A percentile compares a stretch with the other conserved stretches of the same genome.
phyloP scores from a whole-genome alignment of 371 early-diverging fungal species.

The Mortierella sp. region DNA sequence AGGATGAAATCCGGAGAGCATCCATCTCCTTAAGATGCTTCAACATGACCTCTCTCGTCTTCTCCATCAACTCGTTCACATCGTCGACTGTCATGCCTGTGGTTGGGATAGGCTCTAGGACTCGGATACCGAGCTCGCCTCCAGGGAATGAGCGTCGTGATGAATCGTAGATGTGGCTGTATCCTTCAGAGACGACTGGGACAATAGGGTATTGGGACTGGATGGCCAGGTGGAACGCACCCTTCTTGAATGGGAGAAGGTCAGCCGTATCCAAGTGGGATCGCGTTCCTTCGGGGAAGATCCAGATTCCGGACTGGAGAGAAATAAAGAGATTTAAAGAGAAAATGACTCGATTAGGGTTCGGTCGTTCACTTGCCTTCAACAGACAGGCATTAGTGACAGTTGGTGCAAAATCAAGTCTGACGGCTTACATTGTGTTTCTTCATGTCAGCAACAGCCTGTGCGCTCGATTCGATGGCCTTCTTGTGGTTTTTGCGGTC shows the following conservation, averaged over 20 bases:
- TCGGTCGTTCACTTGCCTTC: no score
- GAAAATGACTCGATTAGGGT: no score
- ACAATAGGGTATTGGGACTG: constrained; percentile 89
- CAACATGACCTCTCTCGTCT: constrained; percentile 80
- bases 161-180: constrained; percentile 76
- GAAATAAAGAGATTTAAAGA: constrained; percentile 16
- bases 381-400: neutral
- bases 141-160: constrained; percentile 67
- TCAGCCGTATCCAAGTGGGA: constrained; percentile 75
- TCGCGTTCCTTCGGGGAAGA: constrained; percentile 97
- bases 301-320: constrained; percentile 80
- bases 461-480: constrained; percentile 81
- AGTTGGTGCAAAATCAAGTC: neutral
- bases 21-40: constrained; percentile 73
- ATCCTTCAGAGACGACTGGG: constrained; percentile 89
- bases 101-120: constrained; percentile 84
- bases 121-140: constrained; percentile 80
- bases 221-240: constrained; percentile 92
- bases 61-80: constrained; percentile 72
- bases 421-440: constrained; percentile 70
- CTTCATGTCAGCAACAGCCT: constrained; percentile 80
- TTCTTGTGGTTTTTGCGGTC: constrained; percentile 85
- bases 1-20: constrained; percentile 34
- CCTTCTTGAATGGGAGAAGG: constrained; percentile 93
- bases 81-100: constrained; percentile 67